phyloP scores from a whole-genome alignment of 2,329 filamentous ascomycete genomes.

The Colletotrichum eleusines region DNA sequence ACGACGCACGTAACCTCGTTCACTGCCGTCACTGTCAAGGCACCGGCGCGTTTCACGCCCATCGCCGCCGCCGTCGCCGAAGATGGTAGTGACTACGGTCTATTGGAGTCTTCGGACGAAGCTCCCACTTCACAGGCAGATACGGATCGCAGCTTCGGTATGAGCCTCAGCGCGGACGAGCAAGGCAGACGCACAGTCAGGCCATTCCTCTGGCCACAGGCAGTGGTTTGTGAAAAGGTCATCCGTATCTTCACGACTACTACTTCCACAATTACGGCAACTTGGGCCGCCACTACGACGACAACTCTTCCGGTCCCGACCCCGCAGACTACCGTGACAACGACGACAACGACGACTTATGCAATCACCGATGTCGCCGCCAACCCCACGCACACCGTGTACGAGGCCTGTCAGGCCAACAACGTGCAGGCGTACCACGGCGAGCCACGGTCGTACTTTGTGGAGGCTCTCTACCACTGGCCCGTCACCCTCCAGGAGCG shows the following conservation, averaged over 20 bases:
- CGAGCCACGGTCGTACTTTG: slow-evolving; percentile 17
- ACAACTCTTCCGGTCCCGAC: slow-evolving; percentile 8
- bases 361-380: slow-evolving; percentile 5
- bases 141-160: not conserved
- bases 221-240: slow-evolving; percentile 30
- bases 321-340: slow-evolving; percentile 1
- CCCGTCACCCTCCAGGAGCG: slow-evolving; percentile 9
- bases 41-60: slow-evolving; percentile 9
- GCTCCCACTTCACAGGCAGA: not conserved
- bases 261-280: slow-evolving; percentile 14
- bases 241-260: slow-evolving; percentile 28
- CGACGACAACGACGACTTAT: slow-evolving; percentile 14
- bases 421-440: slow-evolving; percentile 18
- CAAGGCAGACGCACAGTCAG: not conserved
- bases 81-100: not conserved
- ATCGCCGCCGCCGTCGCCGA: slow-evolving; percentile 9
- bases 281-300: slow-evolving; percentile 18
- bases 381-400: slow-evolving; percentile 30
- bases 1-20: slow-evolving; percentile 21
- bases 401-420: slow-evolving; percentile 30
- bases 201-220: slow-evolving; percentile 12
- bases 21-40: slow-evolving; percentile 10
- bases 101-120: not conserved
- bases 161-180: not conserved
- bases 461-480: slow-evolving; percentile 20